These are phyloP conservation scores for Cryptococcus deneoformans DNA, from an alignment of 1,284 basidiomycete species.

Conservation along the genomic window DNA sequence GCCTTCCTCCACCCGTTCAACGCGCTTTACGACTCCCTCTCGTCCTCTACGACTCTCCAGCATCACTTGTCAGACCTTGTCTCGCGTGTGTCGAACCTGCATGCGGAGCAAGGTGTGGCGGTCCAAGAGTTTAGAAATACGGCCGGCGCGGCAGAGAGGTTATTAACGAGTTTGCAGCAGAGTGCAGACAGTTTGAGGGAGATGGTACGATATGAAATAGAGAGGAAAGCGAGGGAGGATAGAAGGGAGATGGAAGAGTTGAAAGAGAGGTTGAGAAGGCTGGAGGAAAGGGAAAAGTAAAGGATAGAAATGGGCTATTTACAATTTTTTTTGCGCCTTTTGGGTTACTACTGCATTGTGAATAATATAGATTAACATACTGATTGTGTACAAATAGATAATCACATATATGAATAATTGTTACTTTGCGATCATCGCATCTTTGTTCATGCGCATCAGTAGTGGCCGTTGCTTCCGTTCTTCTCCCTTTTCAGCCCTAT, in stretches of 20 bases:
- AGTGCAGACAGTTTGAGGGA: slow-evolving; percentile 43
- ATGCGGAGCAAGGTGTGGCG: slow-evolving; percentile 22
- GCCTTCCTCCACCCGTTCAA: slow-evolving; percentile 32
- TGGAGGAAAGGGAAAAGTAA: slow-evolving; percentile 13
- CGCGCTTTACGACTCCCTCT: slow-evolving; percentile 37
- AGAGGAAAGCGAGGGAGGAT: slow-evolving; percentile 18
- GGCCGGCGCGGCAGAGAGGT: slow-evolving; percentile 25
- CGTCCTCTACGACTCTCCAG: slow-evolving; percentile 24
- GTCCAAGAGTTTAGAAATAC: slow-evolving; percentile 42
- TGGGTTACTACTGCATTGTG: not conserved
- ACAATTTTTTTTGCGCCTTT: not conserved
- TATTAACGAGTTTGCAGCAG: slow-evolving; percentile 36
- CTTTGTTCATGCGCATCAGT: too few species aligned
- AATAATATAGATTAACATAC: too few species aligned
- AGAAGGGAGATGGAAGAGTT: slow-evolving; percentile 25
- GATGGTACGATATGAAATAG: slow-evolving; percentile 46
- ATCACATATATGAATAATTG: too few species aligned
- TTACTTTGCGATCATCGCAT: too few species aligned
- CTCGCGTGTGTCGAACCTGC: slow-evolving; percentile 30
- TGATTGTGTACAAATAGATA: too few species aligned
- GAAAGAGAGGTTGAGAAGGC: slow-evolving; percentile 18
- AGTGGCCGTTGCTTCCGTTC: too few species aligned
- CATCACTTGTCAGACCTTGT: slow-evolving; percentile 31
- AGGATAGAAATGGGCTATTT: too few species aligned
- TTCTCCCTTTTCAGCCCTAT: too few species aligned